phyloP scores from a whole-genome alignment of 208 protist genomes.

The Blastocrithidia nonstop region DNA sequence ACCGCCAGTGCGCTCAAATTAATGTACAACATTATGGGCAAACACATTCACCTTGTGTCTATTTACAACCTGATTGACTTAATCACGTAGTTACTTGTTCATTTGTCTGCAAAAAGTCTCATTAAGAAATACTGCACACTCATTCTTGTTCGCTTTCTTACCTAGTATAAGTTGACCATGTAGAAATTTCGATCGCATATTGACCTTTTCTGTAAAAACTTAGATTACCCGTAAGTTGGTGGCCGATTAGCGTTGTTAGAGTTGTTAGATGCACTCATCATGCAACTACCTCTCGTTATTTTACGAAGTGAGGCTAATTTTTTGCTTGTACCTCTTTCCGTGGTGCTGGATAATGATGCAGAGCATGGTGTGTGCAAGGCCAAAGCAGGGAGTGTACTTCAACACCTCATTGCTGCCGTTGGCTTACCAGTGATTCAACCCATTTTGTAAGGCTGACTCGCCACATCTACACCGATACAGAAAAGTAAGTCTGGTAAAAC shows the following conservation, averaged over 20 bases:
- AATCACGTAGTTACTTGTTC: conserved; percentile 76
- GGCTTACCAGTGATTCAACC: conserved; percentile 67
- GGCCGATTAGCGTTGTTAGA: conserved; percentile 73
- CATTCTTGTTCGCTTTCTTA: conserved; percentile 72
- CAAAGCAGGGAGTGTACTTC: conserved; percentile 37
- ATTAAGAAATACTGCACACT: conserved; percentile 61
- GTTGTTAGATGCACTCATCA: conserved; percentile 45
- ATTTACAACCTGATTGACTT: conserved; percentile 81
- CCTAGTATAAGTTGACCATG: conserved; percentile 81
- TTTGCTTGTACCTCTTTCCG: conserved; percentile 53
- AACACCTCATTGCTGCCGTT: conserved; percentile 38
- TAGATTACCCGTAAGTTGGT: conserved; percentile 68
- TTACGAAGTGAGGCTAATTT: conserved; percentile 65
- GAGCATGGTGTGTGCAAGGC: conserved; percentile 45
- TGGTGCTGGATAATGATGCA: conserved; percentile 32
- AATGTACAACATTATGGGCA: conserved; percentile 75
- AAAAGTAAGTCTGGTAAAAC: too few species aligned
- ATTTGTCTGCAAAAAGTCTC: conserved; percentile 38
- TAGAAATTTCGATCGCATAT: conserved; percentile 82
- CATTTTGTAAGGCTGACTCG: conserved; percentile 43
- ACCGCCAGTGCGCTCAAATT: conserved; percentile 67
- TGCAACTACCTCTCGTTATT: conserved; percentile 57
- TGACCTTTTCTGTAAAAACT: conserved; percentile 69
- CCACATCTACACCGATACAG: conserved; percentile 16
- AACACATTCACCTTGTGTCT: conserved; percentile 72